Percentiles rank a stretch among this genome's conserved stretches.
Evolutionary conservation across 1,139 yeast genomes (phyloP).

Genomic region (Candida pseudoviswanathii): DNA sequence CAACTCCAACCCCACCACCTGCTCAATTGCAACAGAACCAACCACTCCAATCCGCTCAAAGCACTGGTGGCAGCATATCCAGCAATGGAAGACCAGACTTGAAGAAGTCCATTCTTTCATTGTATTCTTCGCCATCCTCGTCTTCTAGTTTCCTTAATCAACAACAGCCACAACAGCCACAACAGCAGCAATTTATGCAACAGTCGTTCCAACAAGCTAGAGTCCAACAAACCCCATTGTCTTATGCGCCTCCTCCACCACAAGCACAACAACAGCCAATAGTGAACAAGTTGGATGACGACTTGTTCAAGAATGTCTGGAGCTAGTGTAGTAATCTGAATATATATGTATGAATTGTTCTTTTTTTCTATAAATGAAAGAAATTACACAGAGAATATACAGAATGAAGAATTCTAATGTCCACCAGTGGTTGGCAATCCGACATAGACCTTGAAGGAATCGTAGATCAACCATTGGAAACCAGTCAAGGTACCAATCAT

Average conservation of each 20-base stretch:
- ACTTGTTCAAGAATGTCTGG: conserved; percentile 64
- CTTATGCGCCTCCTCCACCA: conserved; percentile 5
- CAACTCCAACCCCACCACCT: conserved; percentile 10
- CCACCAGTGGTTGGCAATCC: conserved; percentile 94
- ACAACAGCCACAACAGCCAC: conserved; percentile 20
- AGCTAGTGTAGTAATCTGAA: conserved; percentile 17
- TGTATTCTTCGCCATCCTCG: conserved; percentile 73
- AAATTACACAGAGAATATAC: not conserved
- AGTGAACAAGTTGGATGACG: conserved; percentile 37
- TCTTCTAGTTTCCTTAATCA: conserved; percentile 34
- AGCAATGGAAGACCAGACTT: conserved; percentile 56
- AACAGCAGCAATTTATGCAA: conserved; percentile 2
- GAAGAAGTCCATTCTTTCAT: conserved; percentile 85
- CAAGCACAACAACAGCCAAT: conserved; percentile 10
- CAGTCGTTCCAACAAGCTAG: not conserved
- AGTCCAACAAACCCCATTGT: conserved; percentile 1
- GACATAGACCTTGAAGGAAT: conserved; percentile 85
- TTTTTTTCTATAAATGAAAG: not conserved
- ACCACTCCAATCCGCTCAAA: conserved; percentile 30
- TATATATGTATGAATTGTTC: not conserved
- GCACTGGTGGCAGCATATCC: conserved; percentile 36
- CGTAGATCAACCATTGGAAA: conserved; percentile 94
- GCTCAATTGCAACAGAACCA: conserved; percentile 10
- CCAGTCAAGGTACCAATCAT: conserved; percentile 98
- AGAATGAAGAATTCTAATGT: conserved; percentile 28